Base-by-base conservation (phyloP, 1,139 yeast species). In the Candida tunisiensis region DNA sequence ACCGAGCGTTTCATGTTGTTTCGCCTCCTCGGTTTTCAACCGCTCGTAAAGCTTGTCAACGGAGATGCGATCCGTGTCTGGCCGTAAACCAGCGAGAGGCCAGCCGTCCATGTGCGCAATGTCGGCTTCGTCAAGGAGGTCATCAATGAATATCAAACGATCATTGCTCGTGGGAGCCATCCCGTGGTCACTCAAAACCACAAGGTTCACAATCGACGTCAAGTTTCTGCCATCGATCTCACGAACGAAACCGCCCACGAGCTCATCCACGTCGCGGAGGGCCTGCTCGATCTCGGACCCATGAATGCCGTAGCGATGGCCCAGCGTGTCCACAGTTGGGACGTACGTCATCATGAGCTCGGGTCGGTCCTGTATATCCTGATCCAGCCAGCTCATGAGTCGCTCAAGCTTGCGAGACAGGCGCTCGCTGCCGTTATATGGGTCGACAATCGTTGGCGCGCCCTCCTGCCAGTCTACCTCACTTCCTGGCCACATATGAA, bases 401-500 rank as follows among this genome's bases (percentile, higher is more conserved):
- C 75, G 50, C 16, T 58, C 60, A 0, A 62, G 59, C 47, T 83
- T 83, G 2, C 55, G 42, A 4, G 65, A 57, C 15, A 82, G 53
- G 2, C 62, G 39, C 46, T 79, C 93, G 3, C 69, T 52, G 2
- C 69, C 71, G 41, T 80, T 72, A 50, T 63, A 83, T 32, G 53
- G 52, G 40, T 75, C 88, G 20, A 69, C 68, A 28, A 59, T 62
- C 31, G 56, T 38, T 4, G 45, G 44, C 28, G 30, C 36, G 10
- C 44, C 50, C 15, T 32, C 43, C 20, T 32, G 37, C 56, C 58
- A 69, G 58, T 29, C 63, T 3, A 74, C 91, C 41, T 80, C 93
- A 34, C 83, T 72, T 1, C 94, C 93, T 0, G 95, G 94, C 93
- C 93, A 83, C 93, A 83, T 82, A 47, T 83, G 93, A n/a, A 80